Conservation (phyloP, 345 rosid species). For the Nephelium lappaceum region DNA sequence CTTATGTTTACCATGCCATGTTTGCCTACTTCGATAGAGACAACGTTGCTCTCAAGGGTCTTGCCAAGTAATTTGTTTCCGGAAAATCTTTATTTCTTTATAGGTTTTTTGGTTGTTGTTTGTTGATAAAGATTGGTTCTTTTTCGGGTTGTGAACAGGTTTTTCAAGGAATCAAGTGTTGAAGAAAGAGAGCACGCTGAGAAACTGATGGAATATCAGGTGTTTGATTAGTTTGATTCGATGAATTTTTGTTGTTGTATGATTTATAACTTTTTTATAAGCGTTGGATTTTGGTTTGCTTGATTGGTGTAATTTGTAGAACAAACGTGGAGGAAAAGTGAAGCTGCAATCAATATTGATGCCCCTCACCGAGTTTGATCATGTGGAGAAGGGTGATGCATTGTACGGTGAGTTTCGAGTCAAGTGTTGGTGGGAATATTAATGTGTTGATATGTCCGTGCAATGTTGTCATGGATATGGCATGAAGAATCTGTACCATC, state of each 20-base stretch:
- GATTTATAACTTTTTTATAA: neutral
- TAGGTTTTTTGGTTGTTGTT: neutral
- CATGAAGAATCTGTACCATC: neutral
- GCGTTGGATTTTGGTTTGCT: neutral
- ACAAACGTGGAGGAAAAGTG: conserved; percentile 90
- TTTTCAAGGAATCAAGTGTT: conserved; percentile 87
- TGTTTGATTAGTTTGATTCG: conserved; percentile 15
- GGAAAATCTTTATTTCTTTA: neutral
- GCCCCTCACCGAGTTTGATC: conserved; percentile 84
- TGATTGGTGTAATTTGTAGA: conserved; percentile 43
- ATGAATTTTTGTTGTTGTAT: neutral
- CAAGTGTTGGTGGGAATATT: too few relatives aligned
- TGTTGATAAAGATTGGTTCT: neutral
- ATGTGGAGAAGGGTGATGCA: conserved; percentile 93
- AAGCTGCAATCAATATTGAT: conserved; percentile 64
- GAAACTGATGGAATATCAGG: conserved; percentile 94
- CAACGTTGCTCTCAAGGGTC: conserved; percentile 84
- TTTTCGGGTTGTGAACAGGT: conserved; percentile 42
- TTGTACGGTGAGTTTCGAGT: conserved; percentile 64
- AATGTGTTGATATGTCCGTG: neutral
- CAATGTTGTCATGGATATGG: neutral
- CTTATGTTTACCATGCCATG: conserved; percentile 92
- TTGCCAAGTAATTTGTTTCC: conserved; percentile 69
- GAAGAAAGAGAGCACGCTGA: conserved; percentile 98
- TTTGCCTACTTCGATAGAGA: conserved; percentile 91